Evolutionary conservation across 225 moss, liverwort and hornwort genomes (phyloP).

Genomic region (Pseudisothecium myosuroides): DNA sequence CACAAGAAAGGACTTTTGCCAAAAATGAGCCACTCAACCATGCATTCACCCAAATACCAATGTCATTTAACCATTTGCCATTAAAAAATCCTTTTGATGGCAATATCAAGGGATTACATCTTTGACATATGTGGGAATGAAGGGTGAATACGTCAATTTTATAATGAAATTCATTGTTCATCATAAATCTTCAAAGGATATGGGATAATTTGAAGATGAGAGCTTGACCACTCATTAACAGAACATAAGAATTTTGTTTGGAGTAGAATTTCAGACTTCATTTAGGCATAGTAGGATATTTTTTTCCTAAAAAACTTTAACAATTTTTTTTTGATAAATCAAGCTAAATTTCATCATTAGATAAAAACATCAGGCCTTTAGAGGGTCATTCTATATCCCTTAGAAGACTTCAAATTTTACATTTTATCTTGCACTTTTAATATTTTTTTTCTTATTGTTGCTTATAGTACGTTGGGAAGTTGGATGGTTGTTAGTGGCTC

Average conservation of each 20-base stretch:
- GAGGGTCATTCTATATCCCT: too few species aligned
- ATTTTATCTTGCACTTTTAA: too few species aligned
- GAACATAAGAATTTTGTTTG: too few species aligned
- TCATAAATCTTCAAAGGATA: accelerated
- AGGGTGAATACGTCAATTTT: accelerated
- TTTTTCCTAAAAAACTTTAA: neutral
- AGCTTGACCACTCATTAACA: neutral
- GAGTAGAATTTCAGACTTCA: neutral
- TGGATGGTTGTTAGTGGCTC: too few species aligned
- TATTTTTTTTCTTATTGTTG: too few species aligned
- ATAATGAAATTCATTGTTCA: neutral
- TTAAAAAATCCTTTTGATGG: neutral
- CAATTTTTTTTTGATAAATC: too few species aligned
- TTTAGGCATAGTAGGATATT: neutral
- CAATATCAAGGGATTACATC: accelerated
- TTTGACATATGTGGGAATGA: neutral
- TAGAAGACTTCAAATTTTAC: too few species aligned
- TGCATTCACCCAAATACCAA: neutral
- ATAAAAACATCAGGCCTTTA: too few species aligned
- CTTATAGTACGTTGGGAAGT: too few species aligned
- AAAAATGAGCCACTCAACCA: too few species aligned
- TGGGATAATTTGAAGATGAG: neutral
- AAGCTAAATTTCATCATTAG: neutral
- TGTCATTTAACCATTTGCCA: neutral
- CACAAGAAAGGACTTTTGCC: too few species aligned